Evolutionary conservation across 108 stramenopile species (phyloP).

Genomic region (Cyclotella baltica): DNA sequence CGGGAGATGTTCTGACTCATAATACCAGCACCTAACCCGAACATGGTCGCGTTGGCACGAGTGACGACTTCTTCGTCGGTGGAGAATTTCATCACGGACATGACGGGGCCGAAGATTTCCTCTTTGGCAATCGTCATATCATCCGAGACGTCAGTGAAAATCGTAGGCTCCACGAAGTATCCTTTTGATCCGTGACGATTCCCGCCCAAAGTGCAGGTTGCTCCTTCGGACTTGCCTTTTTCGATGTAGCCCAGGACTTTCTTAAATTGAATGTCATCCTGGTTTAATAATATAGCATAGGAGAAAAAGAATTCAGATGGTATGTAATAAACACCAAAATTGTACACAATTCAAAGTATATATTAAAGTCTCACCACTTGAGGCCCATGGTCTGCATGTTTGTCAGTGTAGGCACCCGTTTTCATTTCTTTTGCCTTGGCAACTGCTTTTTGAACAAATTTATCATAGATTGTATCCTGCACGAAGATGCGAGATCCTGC

Average conservation of each 20-base stretch:
- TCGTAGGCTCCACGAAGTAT: constrained; percentile 53
- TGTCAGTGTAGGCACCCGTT: constrained; percentile 28
- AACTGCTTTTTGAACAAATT: constrained; percentile 39
- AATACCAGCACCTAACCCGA: constrained; percentile 74
- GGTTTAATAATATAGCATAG: too few relatives aligned
- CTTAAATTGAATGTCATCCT: constrained; percentile 38
- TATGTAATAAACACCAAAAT: too few relatives aligned
- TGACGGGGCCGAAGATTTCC: constrained; percentile 80
- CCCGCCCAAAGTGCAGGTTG: constrained; percentile 37
- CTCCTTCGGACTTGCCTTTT: constrained; percentile 40
- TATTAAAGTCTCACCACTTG: too few relatives aligned
- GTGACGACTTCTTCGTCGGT: constrained; percentile 65
- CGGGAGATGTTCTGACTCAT: constrained; percentile 31
- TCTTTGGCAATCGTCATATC: constrained; percentile 59
- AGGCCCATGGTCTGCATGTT: constrained; percentile 43
- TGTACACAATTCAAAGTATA: too few relatives aligned
- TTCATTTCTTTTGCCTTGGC: constrained; percentile 5
- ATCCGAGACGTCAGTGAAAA: constrained; percentile 42
- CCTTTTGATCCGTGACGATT: neutral
- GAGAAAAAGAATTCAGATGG: too few relatives aligned
- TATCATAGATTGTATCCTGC: constrained; percentile 60
- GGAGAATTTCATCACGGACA: constrained; percentile 64
- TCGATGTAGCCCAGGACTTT: constrained; percentile 41
- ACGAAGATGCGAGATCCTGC: constrained; percentile 74
- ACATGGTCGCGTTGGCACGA: constrained; percentile 67